Percentiles rank a stretch among this genome's conserved stretches.
These are phyloP conservation scores for Linaria vulgaris DNA, from an alignment of 257 asterid species.

Conservation along the genomic window DNA sequence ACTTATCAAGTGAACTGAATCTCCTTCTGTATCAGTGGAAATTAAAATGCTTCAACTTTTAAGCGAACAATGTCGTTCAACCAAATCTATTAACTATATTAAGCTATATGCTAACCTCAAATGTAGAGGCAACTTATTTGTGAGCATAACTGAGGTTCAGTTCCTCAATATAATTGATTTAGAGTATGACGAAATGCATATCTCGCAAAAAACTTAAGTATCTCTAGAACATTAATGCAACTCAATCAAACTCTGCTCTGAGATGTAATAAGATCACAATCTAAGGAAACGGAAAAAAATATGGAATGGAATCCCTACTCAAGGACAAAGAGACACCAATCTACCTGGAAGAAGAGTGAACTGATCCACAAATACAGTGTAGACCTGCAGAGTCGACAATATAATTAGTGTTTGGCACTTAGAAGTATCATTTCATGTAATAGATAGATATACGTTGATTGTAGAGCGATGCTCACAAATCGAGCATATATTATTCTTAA, in stretches of 20 bases:
- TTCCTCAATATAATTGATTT: slow-evolving; percentile 8
- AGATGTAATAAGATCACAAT: slow-evolving; percentile 10
- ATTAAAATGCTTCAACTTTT: slow-evolving; percentile 7
- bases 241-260: slow-evolving; percentile 13
- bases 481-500: neutral
- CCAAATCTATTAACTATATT: slow-evolving; percentile 17
- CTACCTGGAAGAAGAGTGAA: slow-evolving; percentile 64
- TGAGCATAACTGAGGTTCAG: slow-evolving; percentile 11
- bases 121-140: neutral
- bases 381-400: slow-evolving; percentile 45
- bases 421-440: slow-evolving; percentile 15
- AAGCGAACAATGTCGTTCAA: slow-evolving; percentile 13
- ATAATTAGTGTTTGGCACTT: slow-evolving; percentile 9
- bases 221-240: slow-evolving; percentile 18
- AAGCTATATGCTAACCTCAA: slow-evolving; percentile 12
- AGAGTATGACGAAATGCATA: slow-evolving; percentile 4
- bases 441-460: neutral
- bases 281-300: neutral
- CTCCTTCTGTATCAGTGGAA: slow-evolving; percentile 4
- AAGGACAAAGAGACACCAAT: slow-evolving; percentile 18
- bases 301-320: neutral
- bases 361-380: slow-evolving; percentile 44
- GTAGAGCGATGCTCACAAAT: neutral
- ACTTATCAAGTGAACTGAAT: slow-evolving; percentile 5
- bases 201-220: slow-evolving; percentile 21